A percentile compares a stretch with the other conserved stretches of the same genome.
Evolutionary conservation across 495 filamentous ascomycete species (phyloP).

Genomic region (Aspergillus cavernicola): DNA sequence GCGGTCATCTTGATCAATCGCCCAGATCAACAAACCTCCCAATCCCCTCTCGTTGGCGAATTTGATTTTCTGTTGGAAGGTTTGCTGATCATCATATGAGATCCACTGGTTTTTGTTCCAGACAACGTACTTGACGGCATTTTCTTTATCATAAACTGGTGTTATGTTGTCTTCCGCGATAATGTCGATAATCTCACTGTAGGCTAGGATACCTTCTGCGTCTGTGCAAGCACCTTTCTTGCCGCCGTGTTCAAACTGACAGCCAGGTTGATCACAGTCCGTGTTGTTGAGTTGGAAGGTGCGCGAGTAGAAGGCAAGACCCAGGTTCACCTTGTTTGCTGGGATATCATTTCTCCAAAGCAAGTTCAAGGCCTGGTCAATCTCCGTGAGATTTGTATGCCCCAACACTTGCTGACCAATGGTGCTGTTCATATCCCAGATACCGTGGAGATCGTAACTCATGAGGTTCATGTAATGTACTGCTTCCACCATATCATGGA

Average conservation of each 20-base stretch:
- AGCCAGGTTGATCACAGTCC: constrained; percentile 25
- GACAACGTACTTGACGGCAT: constrained; percentile 25
- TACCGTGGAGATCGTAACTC: constrained; percentile 41
- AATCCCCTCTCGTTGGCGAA: constrained; percentile 35
- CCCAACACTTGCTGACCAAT: constrained; percentile 6
- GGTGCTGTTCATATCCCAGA: constrained; percentile 21
- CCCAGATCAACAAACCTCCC: constrained; percentile 39
- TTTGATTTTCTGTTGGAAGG: constrained; percentile 35
- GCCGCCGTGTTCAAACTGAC: constrained; percentile 17
- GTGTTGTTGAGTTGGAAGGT: constrained; percentile 22
- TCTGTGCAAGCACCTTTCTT: constrained; percentile 25
- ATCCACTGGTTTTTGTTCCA: constrained; percentile 41
- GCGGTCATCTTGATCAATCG: constrained; percentile 20
- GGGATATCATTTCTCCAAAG: constrained; percentile 40
- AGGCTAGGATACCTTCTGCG: constrained; percentile 20
- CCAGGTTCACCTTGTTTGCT: constrained; percentile 41
- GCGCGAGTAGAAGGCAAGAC: constrained; percentile 49
- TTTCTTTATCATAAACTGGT: constrained; percentile 18
- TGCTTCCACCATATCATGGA: constrained; percentile 27
- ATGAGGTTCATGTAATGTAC: constrained; percentile 54
- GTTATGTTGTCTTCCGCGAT: constrained; percentile 18
- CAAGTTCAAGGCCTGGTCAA: constrained; percentile 28
- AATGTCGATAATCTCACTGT: constrained; percentile 26
- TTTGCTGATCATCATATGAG: constrained; percentile 39
- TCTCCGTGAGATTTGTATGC: constrained; percentile 59